phyloP scores from a whole-genome alignment of 2,329 filamentous ascomycete genomes.

The Hirsutella minnesotensis region DNA sequence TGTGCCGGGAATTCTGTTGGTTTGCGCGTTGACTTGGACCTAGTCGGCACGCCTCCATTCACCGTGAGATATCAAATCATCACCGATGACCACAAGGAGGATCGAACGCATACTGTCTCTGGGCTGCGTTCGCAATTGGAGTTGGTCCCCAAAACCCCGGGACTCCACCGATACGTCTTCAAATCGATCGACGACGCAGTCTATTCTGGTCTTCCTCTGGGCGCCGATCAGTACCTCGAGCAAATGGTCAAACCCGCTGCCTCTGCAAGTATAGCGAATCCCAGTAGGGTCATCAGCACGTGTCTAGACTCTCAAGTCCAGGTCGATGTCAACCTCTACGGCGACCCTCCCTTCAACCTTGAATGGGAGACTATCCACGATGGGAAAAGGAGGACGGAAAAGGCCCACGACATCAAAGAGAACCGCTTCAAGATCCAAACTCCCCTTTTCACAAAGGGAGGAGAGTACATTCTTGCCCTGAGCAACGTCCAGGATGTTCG shows the following conservation, averaged over 20 bases:
- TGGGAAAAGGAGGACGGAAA: slow-evolving; percentile 66
- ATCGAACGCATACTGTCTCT: slow-evolving; percentile 45
- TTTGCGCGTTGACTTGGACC: slow-evolving; percentile 74
- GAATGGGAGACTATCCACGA: slow-evolving; percentile 91
- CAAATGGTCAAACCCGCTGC: slow-evolving; percentile 92
- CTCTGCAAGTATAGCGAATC: slow-evolving; percentile 56
- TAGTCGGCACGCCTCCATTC: slow-evolving; percentile 89
- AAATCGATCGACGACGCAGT: slow-evolving; percentile 69
- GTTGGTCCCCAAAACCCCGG: slow-evolving; percentile 68
- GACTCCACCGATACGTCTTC: slow-evolving; percentile 80
- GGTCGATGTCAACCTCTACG: slow-evolving; percentile 62
- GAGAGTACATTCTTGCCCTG: slow-evolving; percentile 79
- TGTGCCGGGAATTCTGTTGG: slow-evolving; percentile 92
- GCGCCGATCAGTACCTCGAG: slow-evolving; percentile 54
- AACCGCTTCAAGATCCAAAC: slow-evolving; percentile 63
- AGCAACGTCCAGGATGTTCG: slow-evolving; percentile 78
- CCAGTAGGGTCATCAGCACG: slow-evolving; percentile 45
- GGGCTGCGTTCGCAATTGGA: slow-evolving; percentile 75
- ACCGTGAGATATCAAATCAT: slow-evolving; percentile 65
- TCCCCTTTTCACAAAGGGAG: slow-evolving; percentile 61
- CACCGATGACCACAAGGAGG: slow-evolving; percentile 44
- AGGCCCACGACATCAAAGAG: slow-evolving; percentile 49
- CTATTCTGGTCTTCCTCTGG: slow-evolving; percentile 57
- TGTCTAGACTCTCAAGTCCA: slow-evolving; percentile 76
- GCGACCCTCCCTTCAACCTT: slow-evolving; percentile 76